Percentiles rank a stretch among this genome's conserved stretches.
These are phyloP conservation scores for Hyphopichia fennica DNA, from an alignment of 1,139 yeast species.

Conservation along the genomic window DNA sequence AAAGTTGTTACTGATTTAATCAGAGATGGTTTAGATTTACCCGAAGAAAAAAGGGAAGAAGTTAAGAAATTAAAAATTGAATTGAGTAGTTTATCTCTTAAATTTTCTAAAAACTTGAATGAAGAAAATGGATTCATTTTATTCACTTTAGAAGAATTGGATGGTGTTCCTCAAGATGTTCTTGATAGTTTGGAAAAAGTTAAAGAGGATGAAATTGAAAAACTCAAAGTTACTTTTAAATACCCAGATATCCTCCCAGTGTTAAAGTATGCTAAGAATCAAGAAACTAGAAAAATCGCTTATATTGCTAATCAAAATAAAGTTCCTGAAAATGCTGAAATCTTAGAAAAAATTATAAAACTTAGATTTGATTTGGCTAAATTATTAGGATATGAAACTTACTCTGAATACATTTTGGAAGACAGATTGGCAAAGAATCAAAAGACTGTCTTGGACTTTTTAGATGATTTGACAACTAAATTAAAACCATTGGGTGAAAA, in stretches of 20 bases:
- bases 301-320: slow-evolving; percentile 67
- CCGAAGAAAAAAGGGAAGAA: slow-evolving; percentile 52
- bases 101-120: slow-evolving; percentile 64
- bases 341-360: slow-evolving; percentile 59
- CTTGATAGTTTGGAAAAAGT: slow-evolving; percentile 55
- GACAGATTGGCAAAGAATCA: slow-evolving; percentile 78
- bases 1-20: slow-evolving; percentile 56
- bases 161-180: slow-evolving; percentile 70
- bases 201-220: slow-evolving; percentile 39
- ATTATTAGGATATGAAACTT: slow-evolving; percentile 63
- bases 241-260: slow-evolving; percentile 80
- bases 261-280: slow-evolving; percentile 63
- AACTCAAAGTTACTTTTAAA: slow-evolving; percentile 71
- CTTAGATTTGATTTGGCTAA: slow-evolving; percentile 63
- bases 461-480: slow-evolving; percentile 59
- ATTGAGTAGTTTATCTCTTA: slow-evolving; percentile 55
- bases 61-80: slow-evolving; percentile 59
- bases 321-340: slow-evolving; percentile 58
- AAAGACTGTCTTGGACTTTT: slow-evolving; percentile 56
- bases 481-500: slow-evolving; percentile 57
- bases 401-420: slow-evolving; percentile 68
- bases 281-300: slow-evolving; percentile 66
- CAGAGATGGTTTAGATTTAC: slow-evolving; percentile 67
- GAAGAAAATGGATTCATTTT: slow-evolving; percentile 64
- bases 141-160: slow-evolving; percentile 64